Evolutionary conservation across 176 grass and related monocot species (phyloP).

Genomic region (Triticum timopheevii): DNA sequence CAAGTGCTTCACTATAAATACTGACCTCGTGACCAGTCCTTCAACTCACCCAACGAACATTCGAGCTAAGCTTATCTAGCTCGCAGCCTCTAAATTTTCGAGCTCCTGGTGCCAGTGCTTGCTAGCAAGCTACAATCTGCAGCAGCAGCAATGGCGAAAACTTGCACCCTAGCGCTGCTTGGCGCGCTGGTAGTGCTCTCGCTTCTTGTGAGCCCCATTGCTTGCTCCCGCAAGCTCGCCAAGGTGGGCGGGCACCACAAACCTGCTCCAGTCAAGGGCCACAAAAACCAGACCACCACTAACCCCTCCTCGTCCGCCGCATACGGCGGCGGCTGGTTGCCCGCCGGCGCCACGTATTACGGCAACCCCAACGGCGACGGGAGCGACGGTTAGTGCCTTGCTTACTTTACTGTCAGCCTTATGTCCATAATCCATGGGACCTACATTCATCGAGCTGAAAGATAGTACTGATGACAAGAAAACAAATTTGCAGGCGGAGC

Average conservation of each 20-base stretch:
- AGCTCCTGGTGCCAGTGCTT: not conserved
- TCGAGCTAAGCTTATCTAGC: slow-evolving; percentile 33
- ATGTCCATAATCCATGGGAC: not conserved
- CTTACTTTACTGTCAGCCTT: not conserved
- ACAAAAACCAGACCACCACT: slow-evolving; percentile 12
- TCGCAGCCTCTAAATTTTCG: not conserved
- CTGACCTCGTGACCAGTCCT: not conserved
- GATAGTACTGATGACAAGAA: not conserved
- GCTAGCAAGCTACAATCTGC: slow-evolving; percentile 11
- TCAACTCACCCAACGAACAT: slow-evolving; percentile 40
- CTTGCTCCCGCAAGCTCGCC: slow-evolving; percentile 44
- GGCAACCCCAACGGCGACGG: slow-evolving; percentile 69
- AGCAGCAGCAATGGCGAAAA: slow-evolving; percentile 36
- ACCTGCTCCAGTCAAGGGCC: not conserved
- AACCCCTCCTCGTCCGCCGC: not conserved
- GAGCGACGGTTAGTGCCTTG: slow-evolving; percentile 52
- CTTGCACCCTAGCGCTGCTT: slow-evolving; percentile 19
- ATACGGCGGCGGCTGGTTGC: slow-evolving; percentile 44
- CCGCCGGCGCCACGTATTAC: slow-evolving; percentile 79
- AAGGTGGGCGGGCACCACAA: not conserved
- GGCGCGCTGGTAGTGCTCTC: slow-evolving; percentile 32
- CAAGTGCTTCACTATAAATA: slow-evolving; percentile 39
- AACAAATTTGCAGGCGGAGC: slow-evolving; percentile 59
- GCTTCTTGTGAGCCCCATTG: slow-evolving; percentile 45
- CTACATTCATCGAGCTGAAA: not conserved